These are phyloP conservation scores for Umbilicus rupestris DNA, from an alignment of 164 flowering plant genomes.

Conservation along the genomic window DNA sequence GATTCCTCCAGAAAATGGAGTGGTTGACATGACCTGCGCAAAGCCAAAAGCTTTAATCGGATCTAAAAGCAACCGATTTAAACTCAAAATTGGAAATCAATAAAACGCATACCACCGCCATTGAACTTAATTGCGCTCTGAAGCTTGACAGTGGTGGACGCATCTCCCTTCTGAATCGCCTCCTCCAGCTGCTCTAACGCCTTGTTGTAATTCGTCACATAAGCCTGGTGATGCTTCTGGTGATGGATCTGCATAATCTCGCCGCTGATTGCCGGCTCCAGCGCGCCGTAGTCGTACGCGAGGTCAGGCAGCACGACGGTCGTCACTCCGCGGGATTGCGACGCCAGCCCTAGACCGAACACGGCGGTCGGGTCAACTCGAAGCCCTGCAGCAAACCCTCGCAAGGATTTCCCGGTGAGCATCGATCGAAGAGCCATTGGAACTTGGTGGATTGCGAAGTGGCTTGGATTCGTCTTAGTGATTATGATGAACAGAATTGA, in stretches of 20 bases:
- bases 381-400: not conserved
- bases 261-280: constrained; percentile 86
- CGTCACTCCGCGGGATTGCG: constrained; percentile 36
- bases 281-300: constrained; percentile 79
- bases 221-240: constrained; percentile 92
- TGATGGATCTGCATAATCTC: constrained; percentile 94
- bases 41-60: not conserved
- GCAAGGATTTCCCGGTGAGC: constrained; percentile 18
- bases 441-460: not conserved
- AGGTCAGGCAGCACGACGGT: constrained; percentile 84
- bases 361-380: not conserved
- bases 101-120: constrained; percentile 71
- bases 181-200: constrained; percentile 78
- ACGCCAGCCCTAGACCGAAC: constrained; percentile 14
- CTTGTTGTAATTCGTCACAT: constrained; percentile 77
- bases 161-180: constrained; percentile 55
- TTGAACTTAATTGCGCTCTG: constrained; percentile 94
- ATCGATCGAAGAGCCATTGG: constrained; percentile 25
- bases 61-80: not conserved
- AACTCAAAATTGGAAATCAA: not conserved
- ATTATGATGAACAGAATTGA: not conserved
- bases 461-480: no score
- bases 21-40: constrained; percentile 86
- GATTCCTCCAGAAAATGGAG: constrained; percentile 95
- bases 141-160: constrained; percentile 52